Evolutionary conservation across 768 basidiomycete genomes (phyloP).

Genomic region (Phylloporus arenicola): DNA sequence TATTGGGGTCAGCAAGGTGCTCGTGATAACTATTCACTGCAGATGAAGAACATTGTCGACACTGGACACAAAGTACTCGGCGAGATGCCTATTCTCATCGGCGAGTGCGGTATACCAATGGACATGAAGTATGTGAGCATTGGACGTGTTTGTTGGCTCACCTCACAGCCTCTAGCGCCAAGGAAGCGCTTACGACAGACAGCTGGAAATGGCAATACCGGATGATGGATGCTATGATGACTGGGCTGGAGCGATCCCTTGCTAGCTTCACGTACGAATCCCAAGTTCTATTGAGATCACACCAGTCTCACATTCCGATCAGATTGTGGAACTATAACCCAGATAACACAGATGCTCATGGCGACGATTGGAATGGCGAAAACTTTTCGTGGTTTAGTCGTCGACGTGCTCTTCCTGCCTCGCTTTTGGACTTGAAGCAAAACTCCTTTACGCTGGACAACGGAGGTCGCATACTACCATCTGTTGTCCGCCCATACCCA

Average conservation of each 20-base stretch:
- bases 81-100: slow-evolving; percentile 79
- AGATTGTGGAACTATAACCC: slow-evolving; percentile 97
- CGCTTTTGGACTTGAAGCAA: slow-evolving; percentile 55
- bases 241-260: slow-evolving; percentile 69
- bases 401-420: slow-evolving; percentile 50
- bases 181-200: slow-evolving; percentile 64
- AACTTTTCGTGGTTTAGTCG: slow-evolving; percentile 94
- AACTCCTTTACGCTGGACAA: slow-evolving; percentile 69
- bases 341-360: slow-evolving; percentile 66
- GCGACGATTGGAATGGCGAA: slow-evolving; percentile 94
- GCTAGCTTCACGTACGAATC: slow-evolving; percentile 79
- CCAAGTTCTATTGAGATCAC: background rate
- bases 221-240: slow-evolving; percentile 95
- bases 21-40: slow-evolving; percentile 75
- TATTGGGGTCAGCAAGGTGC: slow-evolving; percentile 86
- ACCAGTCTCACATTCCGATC: background rate
- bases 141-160: background rate
- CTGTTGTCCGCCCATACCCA: slow-evolving; percentile 86
- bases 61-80: slow-evolving; percentile 65
- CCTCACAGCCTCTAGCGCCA: slow-evolving; percentile 41
- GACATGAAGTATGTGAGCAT: slow-evolving; percentile 78
- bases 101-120: slow-evolving; percentile 95
- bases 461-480: slow-evolving; percentile 70
- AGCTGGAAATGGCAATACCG: slow-evolving; percentile 77
- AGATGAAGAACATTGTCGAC: slow-evolving; percentile 75